phyloP scores from a whole-genome alignment of 1,139 yeast genomes.

The Lodderomyces orthopsilosis region DNA sequence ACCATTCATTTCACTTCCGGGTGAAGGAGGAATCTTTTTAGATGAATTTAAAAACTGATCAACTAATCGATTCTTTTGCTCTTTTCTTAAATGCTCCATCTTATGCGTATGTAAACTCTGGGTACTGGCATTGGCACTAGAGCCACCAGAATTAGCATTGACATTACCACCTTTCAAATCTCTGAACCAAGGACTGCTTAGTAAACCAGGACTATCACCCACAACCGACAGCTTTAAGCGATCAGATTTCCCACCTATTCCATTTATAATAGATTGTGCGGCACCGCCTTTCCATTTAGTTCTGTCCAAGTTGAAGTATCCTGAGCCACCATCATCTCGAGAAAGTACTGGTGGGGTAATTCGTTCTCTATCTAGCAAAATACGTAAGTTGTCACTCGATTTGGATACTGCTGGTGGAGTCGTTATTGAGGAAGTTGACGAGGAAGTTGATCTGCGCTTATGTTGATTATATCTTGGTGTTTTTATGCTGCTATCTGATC shows the following conservation, averaged over 20 bases:
- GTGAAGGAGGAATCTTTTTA: slow-evolving; percentile 6
- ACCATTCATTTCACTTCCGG: not conserved
- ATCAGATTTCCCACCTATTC: slow-evolving; percentile 1
- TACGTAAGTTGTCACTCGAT: slow-evolving; percentile 8
- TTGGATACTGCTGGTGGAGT: slow-evolving; percentile 4
- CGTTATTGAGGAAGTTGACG: not conserved
- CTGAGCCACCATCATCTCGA: not conserved
- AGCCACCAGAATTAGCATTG: not conserved
- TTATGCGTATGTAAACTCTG: slow-evolving; percentile 1
- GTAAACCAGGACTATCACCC: slow-evolving; percentile 5
- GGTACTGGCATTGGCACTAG: slow-evolving; percentile 1
- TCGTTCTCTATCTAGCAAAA: not conserved
- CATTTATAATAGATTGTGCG: not conserved
- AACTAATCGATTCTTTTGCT: slow-evolving; percentile 34
- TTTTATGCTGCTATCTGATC: slow-evolving; percentile 4
- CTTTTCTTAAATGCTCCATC: not conserved
- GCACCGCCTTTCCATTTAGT: not conserved
- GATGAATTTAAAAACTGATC: slow-evolving; percentile 36
- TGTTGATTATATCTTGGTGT: slow-evolving; percentile 2
- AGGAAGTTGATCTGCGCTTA: slow-evolving; percentile 3
- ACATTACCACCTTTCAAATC: slow-evolving; percentile 3
- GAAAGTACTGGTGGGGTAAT: slow-evolving; percentile 3
- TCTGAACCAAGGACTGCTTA: slow-evolving; percentile 11
- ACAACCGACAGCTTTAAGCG: not conserved
- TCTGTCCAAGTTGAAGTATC: slow-evolving; percentile 4